These are phyloP conservation scores for Trichomonascaceae sp. DNA, from an alignment of 1,139 yeast genomes.

Conservation along the genomic window DNA sequence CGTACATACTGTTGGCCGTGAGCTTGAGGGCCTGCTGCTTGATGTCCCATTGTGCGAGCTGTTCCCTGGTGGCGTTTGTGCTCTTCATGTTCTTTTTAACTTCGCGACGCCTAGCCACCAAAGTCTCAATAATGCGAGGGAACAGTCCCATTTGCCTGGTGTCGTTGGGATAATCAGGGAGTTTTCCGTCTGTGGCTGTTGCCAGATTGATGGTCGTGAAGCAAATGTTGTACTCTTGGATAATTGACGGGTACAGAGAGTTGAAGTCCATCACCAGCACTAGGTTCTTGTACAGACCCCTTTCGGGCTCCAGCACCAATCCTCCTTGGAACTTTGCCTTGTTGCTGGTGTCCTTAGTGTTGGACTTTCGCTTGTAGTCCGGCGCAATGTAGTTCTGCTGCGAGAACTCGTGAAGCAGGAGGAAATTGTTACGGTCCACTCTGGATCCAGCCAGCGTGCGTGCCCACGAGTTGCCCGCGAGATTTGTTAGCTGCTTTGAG, in stretches of 20 bases:
- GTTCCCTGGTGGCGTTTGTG: constrained; percentile 53
- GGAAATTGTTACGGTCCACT: constrained; percentile 90
- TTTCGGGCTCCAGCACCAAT: constrained; percentile 91
- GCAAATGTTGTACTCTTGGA: constrained; percentile 93
- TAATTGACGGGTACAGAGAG: constrained; percentile 91
- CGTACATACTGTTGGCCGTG: constrained; percentile 98
- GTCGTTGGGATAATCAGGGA: constrained; percentile 57
- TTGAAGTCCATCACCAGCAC: constrained; percentile 96
- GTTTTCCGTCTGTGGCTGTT: constrained; percentile 44
- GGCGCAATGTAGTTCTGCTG: constrained; percentile 77
- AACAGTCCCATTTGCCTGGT: constrained; percentile 63
- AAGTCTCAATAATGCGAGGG: constrained; percentile 68
- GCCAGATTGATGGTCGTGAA: constrained; percentile 87
- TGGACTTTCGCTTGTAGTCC: constrained; percentile 37
- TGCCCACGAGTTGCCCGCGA: constrained; percentile 98
- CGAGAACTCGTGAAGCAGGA: constrained; percentile 83
- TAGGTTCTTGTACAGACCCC: constrained; percentile 82
- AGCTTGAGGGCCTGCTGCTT: constrained; percentile 92
- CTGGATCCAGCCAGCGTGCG: constrained; percentile 91
- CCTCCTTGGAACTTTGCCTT: constrained; percentile 76
- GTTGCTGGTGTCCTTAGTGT: constrained; percentile 9
- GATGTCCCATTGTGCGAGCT: constrained; percentile 57
- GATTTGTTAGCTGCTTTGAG: constrained; percentile 79
- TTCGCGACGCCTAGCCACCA: constrained; percentile 86
- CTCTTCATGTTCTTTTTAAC: constrained; percentile 79